Percentiles rank a stretch among this genome's conserved stretches.
phyloP scores from a whole-genome alignment of 2,329 filamentous ascomycete genomes.

The Chrysoporthe deuterocubensis region DNA sequence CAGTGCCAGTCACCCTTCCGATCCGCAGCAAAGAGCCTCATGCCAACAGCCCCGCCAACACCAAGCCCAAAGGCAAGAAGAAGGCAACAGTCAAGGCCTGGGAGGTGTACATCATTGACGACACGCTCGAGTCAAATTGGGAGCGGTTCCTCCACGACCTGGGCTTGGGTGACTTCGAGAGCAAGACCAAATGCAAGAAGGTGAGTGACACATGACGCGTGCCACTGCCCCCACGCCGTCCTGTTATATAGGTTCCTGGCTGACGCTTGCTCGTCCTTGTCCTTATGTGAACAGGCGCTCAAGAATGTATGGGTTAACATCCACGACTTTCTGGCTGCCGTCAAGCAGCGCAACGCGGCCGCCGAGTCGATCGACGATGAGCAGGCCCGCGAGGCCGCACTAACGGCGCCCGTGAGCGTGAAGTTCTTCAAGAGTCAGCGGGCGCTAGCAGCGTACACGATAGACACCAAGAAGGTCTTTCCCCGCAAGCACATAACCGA shows the following conservation, averaged over 20 bases:
- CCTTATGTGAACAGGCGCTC: constrained; percentile 41
- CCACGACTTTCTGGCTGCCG: constrained; percentile 48
- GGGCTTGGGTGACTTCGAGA: constrained; percentile 41
- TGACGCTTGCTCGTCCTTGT: background rate
- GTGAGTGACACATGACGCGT: constrained; percentile 36
- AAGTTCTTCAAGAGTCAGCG: constrained; percentile 39
- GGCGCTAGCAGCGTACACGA: constrained; percentile 44
- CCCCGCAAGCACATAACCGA: constrained; percentile 49
- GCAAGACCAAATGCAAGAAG: constrained; percentile 50
- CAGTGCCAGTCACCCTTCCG: background rate
- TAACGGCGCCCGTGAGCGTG: constrained; percentile 32
- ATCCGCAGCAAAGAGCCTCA: background rate
- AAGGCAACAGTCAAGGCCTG: constrained; percentile 27
- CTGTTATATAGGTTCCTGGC: background rate
- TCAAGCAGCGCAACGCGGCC: constrained; percentile 27
- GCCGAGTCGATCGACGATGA: background rate
- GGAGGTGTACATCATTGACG: constrained; percentile 36
- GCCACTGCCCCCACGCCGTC: background rate
- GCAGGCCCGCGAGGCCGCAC: background rate
- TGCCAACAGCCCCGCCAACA: constrained; percentile 8
- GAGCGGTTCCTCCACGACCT: constrained; percentile 50
- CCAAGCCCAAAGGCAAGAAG: constrained; percentile 16
- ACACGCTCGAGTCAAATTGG: constrained; percentile 46
- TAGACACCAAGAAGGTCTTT: constrained; percentile 43
- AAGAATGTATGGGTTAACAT: constrained; percentile 53